phyloP scores from a whole-genome alignment of 345 rosid species.

The Acer yangbiense region DNA sequence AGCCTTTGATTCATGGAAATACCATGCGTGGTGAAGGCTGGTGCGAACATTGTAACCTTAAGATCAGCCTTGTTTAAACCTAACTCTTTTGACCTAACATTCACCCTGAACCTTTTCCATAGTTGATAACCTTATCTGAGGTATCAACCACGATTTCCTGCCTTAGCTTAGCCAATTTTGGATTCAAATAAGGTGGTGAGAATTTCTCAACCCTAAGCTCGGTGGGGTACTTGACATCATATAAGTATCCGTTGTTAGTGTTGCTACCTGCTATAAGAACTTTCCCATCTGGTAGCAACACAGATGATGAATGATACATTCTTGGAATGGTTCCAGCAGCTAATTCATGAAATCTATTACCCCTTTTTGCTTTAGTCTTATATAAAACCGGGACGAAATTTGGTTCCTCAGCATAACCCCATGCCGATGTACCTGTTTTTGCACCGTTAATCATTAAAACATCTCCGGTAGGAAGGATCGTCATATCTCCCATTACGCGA shows the following conservation, averaged over 20 bases:
- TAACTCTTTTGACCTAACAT: conserved; percentile 15
- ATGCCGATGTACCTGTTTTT: conserved; percentile 59
- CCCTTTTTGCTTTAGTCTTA: conserved; percentile 20
- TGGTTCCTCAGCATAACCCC: conserved; percentile 72
- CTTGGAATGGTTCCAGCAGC: conserved; percentile 50
- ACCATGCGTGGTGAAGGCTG: conserved; percentile 76
- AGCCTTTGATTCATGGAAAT: conserved; percentile 72
- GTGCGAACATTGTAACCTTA: conserved; percentile 51
- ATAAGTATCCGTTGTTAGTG: conserved; percentile 64
- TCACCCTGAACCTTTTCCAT: conserved; percentile 29
- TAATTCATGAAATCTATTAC: conserved; percentile 40
- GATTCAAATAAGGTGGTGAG: conserved; percentile 73
- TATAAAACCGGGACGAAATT: conserved; percentile 57
- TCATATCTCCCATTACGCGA: conserved; percentile 72
- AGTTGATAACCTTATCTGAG: conserved; percentile 21
- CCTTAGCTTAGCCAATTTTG: conserved; percentile 25
- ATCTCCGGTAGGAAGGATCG: conserved; percentile 72
- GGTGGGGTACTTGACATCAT: conserved; percentile 58
- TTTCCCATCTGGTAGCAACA: conserved; percentile 47
- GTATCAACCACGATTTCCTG: conserved; percentile 31
- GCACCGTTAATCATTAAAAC: conserved; percentile 75
- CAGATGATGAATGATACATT: conserved; percentile 67
- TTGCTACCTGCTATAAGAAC: conserved; percentile 71
- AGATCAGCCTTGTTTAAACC: conserved; percentile 15
- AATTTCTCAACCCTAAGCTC: conserved; percentile 74